Conservation (phyloP, 148 eudicot species). For the Rhododendron griersonianum region DNA sequence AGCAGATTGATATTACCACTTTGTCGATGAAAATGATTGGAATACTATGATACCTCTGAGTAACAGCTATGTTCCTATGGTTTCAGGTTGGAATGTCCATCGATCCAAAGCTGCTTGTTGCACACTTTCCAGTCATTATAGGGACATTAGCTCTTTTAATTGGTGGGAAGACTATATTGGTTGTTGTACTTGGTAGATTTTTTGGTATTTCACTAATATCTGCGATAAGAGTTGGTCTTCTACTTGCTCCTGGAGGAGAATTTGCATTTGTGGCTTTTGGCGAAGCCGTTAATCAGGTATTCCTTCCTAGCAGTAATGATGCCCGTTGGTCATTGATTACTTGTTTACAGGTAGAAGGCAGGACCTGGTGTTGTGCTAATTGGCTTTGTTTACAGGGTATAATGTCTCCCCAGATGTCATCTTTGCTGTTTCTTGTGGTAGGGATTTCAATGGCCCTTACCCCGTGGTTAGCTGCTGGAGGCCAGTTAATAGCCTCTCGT, state of each 20-base stretch:
- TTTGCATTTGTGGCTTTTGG: constrained; percentile 99
- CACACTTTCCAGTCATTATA: constrained; percentile 78
- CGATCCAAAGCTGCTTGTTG: constrained; percentile 86
- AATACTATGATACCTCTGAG: background rate
- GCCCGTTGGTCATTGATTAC: background rate
- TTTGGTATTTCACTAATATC: constrained; percentile 86
- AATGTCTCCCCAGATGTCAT: constrained; percentile 87
- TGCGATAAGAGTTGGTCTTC: constrained; percentile 86
- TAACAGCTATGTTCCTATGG: constrained; percentile 9
- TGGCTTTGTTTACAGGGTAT: constrained; percentile 66
- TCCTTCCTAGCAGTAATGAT: background rate
- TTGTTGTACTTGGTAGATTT: constrained; percentile 69
- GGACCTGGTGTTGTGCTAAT: constrained; percentile 8
- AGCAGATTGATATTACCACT: background rate
- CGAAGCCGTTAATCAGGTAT: constrained; percentile 99
- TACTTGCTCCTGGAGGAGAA: constrained; percentile 99
- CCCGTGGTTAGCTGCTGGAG: constrained; percentile 98
- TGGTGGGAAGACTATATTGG: constrained; percentile 81
- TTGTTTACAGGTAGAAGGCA: background rate
- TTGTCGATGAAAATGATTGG: background rate
- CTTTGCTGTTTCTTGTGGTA: constrained; percentile 91
- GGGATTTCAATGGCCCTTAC: constrained; percentile 98
- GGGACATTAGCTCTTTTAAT: constrained; percentile 73
- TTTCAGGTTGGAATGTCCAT: constrained; percentile 99
- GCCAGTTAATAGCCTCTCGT: constrained; percentile 94